Base-by-base conservation (phyloP, 345 rosid species). In the Acer yangbiense region DNA sequence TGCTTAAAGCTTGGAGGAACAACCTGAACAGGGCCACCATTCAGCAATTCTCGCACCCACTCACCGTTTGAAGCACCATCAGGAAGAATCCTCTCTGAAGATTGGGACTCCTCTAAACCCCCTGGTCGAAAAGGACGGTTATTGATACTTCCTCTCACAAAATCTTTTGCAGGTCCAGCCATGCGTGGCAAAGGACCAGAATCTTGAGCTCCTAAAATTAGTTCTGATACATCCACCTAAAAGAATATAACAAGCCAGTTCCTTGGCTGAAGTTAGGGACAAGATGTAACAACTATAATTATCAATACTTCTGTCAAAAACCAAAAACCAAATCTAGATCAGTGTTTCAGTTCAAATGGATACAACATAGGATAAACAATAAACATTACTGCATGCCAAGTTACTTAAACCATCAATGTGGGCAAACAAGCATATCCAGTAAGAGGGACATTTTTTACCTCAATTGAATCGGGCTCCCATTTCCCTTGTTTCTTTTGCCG, bases 71-170 rank as follows among this genome's bases (percentile, higher is more conserved):
- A 73, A 68, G 90, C 96, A 74, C 94, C 98, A 54, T 87, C 89
- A 71, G 98, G 96, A 71, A 93, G 80, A 78, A 80, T 41, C 84
- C 93, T 93, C 71, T 88, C 90, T 12, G 80, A 69, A 77, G 92
- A 81, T 68, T 83, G 90, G 72, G 95, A 78, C 79, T 90, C 90
- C 43, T 92, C 98, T 76, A 95, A 84, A 44, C 99, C 99, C 77
- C 99, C 99, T 14, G 99, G 99, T 61, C 90, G 91, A 79, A 95
- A 95, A 78, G 99, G 99, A 35, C 96, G 98, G 83, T 87, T 93
- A 79, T 81, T 90, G 81, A 88, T 86, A 86, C 98, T 93, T 88
- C 98, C 98, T 77, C 94, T 89, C 68, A 93, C 82, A 83, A 90
- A 81, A 85, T 95, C 98, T 77, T 89, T 92, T 18, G 95, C 85